These are phyloP conservation scores for Mucuna pruriens DNA, from an alignment of 306 rosid species.

Conservation along the genomic window DNA sequence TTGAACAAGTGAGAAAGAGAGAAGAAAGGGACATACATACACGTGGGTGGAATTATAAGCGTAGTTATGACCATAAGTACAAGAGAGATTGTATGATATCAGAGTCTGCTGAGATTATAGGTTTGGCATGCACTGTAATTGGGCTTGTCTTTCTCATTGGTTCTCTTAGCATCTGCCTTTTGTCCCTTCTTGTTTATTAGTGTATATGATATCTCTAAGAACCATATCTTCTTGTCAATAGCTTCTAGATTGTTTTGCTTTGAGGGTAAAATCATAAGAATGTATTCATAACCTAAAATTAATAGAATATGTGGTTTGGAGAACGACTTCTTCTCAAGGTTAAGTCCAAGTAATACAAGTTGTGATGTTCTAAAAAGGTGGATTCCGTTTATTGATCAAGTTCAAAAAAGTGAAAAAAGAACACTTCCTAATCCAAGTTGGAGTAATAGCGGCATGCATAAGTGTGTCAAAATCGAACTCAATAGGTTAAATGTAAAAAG, in stretches of 20 bases:
- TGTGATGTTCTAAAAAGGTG: not conserved
- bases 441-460: too few species aligned
- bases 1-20: slow-evolving; percentile 42
- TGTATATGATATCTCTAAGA: not conserved
- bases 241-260: not conserved
- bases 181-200: slow-evolving; percentile 41
- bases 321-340: not conserved
- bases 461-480: too few species aligned
- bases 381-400: too few species aligned
- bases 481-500: too few species aligned
- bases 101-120: slow-evolving; percentile 43
- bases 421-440: not conserved
- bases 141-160: slow-evolving; percentile 60
- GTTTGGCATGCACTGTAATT: slow-evolving; percentile 47
- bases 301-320: not conserved
- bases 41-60: slow-evolving; percentile 50
- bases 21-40: slow-evolving; percentile 32
- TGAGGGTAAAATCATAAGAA: not conserved
- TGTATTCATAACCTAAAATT: not conserved
- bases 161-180: slow-evolving; percentile 47
- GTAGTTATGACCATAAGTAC: slow-evolving; percentile 1
- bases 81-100: slow-evolving; percentile 33
- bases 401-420: too few species aligned
- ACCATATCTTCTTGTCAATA: not conserved
- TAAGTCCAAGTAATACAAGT: not conserved